Evolutionary conservation across 2,329 filamentous ascomycete genomes (phyloP).

Genomic region (Septoria linicola): DNA sequence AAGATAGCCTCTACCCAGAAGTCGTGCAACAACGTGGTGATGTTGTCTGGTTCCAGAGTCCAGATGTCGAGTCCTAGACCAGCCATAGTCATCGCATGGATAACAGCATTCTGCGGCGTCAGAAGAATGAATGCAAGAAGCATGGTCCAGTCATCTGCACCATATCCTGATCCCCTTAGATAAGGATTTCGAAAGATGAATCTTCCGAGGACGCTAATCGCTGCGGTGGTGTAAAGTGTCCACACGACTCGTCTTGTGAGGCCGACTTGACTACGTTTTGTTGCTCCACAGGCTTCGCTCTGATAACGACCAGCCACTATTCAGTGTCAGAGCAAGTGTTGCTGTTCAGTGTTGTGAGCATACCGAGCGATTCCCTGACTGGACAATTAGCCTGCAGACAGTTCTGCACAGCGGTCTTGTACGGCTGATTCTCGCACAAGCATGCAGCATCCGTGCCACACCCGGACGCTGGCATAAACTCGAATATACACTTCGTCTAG

Average conservation of each 20-base stretch:
- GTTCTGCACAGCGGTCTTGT: conserved; percentile 2
- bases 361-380: conserved; percentile 11
- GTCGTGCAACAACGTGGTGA: conserved; percentile 5
- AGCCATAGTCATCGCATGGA: conserved; percentile 4
- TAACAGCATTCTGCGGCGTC: conserved; percentile 1
- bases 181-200: conserved; percentile 11
- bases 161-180: conserved; percentile 7
- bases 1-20: conserved; percentile 15
- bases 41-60: conserved; percentile 8
- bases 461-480: conserved; percentile 9
- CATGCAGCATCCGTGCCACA: conserved; percentile 20
- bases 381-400: conserved; percentile 15
- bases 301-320: conserved; percentile 9
- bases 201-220: conserved; percentile 4
- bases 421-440: conserved; percentile 1
- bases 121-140: conserved; percentile 6
- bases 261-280: not conserved
- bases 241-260: conserved; percentile 6
- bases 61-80: conserved; percentile 14
- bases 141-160: conserved; percentile 10
- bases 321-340: not conserved
- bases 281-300: conserved; percentile 7
- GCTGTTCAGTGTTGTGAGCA: not conserved
- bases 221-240: conserved; percentile 6
- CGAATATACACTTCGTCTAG: conserved; percentile 11